Conservation (phyloP, 306 rosid genomes). For the Prunus kanzakura region DNA sequence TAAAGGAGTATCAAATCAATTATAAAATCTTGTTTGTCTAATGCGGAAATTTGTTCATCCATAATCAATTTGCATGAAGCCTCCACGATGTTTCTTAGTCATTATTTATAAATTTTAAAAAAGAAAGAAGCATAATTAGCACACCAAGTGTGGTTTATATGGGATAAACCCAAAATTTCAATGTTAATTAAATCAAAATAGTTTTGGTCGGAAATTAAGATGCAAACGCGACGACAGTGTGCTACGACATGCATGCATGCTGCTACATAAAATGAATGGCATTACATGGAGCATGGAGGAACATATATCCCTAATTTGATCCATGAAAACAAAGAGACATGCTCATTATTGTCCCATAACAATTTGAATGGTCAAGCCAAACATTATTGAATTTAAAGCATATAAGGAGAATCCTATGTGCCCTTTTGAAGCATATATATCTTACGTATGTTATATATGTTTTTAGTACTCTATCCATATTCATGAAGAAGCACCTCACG, state of each 20-base stretch:
- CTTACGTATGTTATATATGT: neutral
- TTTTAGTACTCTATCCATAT: neutral
- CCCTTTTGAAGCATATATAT: conserved; percentile 13
- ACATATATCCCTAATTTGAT: conserved; percentile 4
- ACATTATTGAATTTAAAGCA: neutral
- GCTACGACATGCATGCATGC: neutral
- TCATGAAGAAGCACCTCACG: conserved; percentile 23
- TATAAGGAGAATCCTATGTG: conserved; percentile 16
- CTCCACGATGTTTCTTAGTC: conserved; percentile 7
- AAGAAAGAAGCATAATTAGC: neutral
- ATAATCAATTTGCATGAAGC: conserved; percentile 6
- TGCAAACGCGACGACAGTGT: conserved; percentile 5
- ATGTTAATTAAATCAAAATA: neutral
- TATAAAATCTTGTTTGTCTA: neutral
- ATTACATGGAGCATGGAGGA: neutral
- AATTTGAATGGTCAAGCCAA: conserved; percentile 2
- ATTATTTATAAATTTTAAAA: neutral
- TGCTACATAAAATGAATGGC: neutral
- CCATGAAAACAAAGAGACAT: conserved; percentile 22
- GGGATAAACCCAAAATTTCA: neutral
- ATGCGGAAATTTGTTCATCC: neutral
- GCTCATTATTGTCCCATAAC: conserved; percentile 11
- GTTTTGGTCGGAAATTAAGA: conserved; percentile 12
- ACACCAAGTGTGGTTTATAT: conserved; percentile 1
- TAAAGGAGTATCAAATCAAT: neutral